Conservation (phyloP, 1,284 basidiomycete species). For the Violaceomyces palustris region DNA sequence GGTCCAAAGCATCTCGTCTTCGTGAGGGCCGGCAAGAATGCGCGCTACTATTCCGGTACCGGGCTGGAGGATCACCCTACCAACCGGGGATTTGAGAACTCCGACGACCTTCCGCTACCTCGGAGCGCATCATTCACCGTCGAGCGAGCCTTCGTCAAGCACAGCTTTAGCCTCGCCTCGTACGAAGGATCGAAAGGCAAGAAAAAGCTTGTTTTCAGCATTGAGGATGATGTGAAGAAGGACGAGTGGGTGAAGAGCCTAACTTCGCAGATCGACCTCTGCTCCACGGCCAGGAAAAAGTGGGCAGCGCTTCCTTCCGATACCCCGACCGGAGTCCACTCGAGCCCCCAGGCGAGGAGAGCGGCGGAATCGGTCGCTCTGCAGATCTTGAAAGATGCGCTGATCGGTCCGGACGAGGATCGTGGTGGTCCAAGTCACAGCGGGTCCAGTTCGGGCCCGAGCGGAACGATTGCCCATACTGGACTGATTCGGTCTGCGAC, state of each 20-base stretch:
- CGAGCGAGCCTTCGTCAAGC: conserved; percentile 40
- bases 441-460: neutral
- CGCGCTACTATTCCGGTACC: conserved; percentile 27
- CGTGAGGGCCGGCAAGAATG: conserved; percentile 38
- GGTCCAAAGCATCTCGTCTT: conserved; percentile 40
- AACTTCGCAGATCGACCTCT: conserved; percentile 1
- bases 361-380: conserved; percentile 16
- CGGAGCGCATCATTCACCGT: conserved; percentile 27
- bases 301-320: no score
- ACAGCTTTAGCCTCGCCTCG: conserved; percentile 27
- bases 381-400: conserved; percentile 34
- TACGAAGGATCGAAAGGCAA: neutral
- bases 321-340: no score
- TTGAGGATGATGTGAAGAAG: conserved; percentile 16
- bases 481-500: conserved; percentile 8
- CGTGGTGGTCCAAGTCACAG: neutral
- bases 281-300: neutral
- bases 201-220: conserved; percentile 37
- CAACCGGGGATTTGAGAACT: neutral
- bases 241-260: conserved; percentile 10
- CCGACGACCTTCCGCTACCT: conserved; percentile 17
- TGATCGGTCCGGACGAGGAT: conserved; percentile 13
- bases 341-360: no score
- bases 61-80: conserved; percentile 7
- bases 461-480: no score